Evolutionary conservation across 2,329 filamentous ascomycete genomes (phyloP).

Genomic region (Bipolaris bicolor): DNA sequence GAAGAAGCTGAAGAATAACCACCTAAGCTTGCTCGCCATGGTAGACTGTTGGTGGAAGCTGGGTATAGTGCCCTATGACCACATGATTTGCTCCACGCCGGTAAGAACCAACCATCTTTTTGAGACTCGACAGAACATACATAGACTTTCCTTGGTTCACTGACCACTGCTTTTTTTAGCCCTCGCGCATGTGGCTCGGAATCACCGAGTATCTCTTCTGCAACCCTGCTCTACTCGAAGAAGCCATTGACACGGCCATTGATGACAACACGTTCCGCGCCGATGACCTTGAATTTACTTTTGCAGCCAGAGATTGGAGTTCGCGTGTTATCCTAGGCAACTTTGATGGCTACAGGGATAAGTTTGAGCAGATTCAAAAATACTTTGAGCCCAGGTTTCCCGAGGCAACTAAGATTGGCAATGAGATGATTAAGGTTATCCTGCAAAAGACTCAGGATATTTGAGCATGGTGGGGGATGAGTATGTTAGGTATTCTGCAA

Average conservation of each 20-base stretch:
- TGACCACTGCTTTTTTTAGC: slow-evolving; percentile 47
- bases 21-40: slow-evolving; percentile 91
- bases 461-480: neutral
- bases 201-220: slow-evolving; percentile 97
- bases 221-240: slow-evolving; percentile 78
- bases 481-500: too few relatives aligned
- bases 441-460: slow-evolving; percentile 70
- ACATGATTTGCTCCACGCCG: slow-evolving; percentile 99
- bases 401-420: slow-evolving; percentile 85
- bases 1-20: slow-evolving; percentile 82
- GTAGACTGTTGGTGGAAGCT: slow-evolving; percentile 98
- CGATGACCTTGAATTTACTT: slow-evolving; percentile 96
- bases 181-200: slow-evolving; percentile 94
- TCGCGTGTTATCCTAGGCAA: slow-evolving; percentile 90
- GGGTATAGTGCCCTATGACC: slow-evolving; percentile 93
- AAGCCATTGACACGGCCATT: slow-evolving; percentile 83
- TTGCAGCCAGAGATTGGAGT: slow-evolving; percentile 94
- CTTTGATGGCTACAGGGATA: slow-evolving; percentile 89
- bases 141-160: neutral
- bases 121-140: neutral
- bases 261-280: slow-evolving; percentile 91
- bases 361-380: slow-evolving; percentile 85
- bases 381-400: slow-evolving; percentile 92
- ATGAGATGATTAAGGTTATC: slow-evolving; percentile 97
- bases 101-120: slow-evolving; percentile 49